Base-by-base conservation (phyloP, 2,329 filamentous ascomycete species). In the Ophiostoma sp. region DNA sequence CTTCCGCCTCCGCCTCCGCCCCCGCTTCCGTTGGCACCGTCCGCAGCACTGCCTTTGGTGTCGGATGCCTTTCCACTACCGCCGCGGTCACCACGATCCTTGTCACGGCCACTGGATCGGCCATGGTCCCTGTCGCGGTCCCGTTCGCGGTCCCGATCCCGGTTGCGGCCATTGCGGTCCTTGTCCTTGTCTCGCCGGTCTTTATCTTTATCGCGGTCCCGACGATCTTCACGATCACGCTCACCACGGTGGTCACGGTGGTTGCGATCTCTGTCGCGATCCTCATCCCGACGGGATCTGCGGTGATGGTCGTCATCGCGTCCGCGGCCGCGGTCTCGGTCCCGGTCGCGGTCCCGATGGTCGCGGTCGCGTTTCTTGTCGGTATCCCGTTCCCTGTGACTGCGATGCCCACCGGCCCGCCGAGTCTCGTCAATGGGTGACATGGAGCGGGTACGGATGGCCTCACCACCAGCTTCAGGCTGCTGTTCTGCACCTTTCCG, bases 361-460 rank as follows among this genome's bases (percentile, higher is more conserved):
- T 69, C 80, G 40, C 79, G 76, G 55, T 73, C 73, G 18, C 72
- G 72, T 38, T 79, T 79, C 79, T 55, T 79, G 76, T 60, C 70
- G 44, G 45, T 62, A 16, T 71, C 70, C 7, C 70, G 69, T 2
- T 70, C 71, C 3, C 69, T 36, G 47, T 67, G 68, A 18, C 69
- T 70, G 55, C 69, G 66, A 11, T 63, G 67, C 2, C 69, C 65
- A 9, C 63, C 65, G 18, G 64, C 27, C n/a, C 60, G 64, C 8
- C 69, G 64, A 9, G 66, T 62, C 47, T 65, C 70, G 41, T 68
- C 64, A 11, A 64, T 9, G n/a, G 67, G 69, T 41, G 69, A 70
- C 67, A 66, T 62, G 36, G 69, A 70, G 2, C 69, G 66, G 8
- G 67, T 66, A 36, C 69, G 67, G 6, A 36, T 45, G 4, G 40